phyloP scores from a whole-genome alignment of 2,329 filamentous ascomycete species.

The Cytospora schulzeri region DNA sequence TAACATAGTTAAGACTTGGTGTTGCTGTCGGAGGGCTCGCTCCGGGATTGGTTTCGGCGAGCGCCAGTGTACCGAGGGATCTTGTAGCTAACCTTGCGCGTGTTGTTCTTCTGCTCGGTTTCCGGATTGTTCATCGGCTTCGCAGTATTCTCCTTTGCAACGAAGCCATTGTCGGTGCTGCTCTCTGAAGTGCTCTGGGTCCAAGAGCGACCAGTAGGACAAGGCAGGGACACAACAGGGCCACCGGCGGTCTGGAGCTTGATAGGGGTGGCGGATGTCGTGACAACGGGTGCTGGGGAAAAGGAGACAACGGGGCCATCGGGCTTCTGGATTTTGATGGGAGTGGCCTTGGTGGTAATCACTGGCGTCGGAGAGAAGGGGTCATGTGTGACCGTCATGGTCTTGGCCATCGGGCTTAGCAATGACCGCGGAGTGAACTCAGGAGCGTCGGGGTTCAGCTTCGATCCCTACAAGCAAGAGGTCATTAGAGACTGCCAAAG shows the following conservation, averaged over 20 bases:
- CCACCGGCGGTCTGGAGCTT: neutral
- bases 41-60: conserved; percentile 50
- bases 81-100: conserved; percentile 29
- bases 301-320: neutral
- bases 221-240: conserved; percentile 24
- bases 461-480: conserved; percentile 48
- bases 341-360: conserved; percentile 1
- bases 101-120: conserved; percentile 28
- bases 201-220: neutral
- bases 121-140: conserved; percentile 7
- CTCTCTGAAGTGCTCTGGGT: conserved; percentile 1
- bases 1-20: neutral
- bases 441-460: conserved; percentile 57
- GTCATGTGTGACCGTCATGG: conserved; percentile 26
- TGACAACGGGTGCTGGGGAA: conserved; percentile 2
- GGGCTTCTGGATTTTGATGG: neutral
- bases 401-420: conserved; percentile 30
- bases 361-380: conserved; percentile 23
- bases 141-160: conserved; percentile 8
- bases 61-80: conserved; percentile 40
- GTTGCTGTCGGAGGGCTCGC: conserved; percentile 41
- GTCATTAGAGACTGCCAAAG: conserved; percentile 47
- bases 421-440: conserved; percentile 54
- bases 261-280: conserved; percentile 16
- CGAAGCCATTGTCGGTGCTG: neutral